Conservation (phyloP, 176 grass and related monocot genomes). For the Musa troglodytarum region DNA sequence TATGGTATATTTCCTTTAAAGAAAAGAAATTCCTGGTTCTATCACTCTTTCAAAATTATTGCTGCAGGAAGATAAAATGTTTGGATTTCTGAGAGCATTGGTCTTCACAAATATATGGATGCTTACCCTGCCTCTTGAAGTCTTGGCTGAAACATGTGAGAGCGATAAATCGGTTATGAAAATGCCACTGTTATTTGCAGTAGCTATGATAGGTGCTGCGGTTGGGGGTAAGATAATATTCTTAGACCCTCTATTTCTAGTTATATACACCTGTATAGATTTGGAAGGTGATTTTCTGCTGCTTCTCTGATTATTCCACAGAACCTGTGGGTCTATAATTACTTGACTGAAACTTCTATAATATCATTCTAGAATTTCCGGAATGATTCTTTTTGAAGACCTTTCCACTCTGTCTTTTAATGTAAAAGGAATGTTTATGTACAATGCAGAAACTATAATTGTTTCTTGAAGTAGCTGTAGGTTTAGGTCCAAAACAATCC, state of each 20-base stretch:
- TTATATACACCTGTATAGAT: not conserved
- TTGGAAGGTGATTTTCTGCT: not conserved
- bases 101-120: slow-evolving; percentile 33
- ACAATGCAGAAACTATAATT: no score
- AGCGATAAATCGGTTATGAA: slow-evolving; percentile 31
- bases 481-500: not conserved
- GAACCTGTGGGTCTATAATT: not conserved
- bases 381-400: no score
- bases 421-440: no score
- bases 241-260: not conserved
- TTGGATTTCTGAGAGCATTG: slow-evolving; percentile 25
- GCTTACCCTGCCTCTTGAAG: slow-evolving; percentile 36
- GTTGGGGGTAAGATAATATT: slow-evolving; percentile 12
- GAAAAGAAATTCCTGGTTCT: not conserved
- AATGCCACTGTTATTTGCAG: slow-evolving; percentile 56
- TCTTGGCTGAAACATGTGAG: slow-evolving; percentile 36
- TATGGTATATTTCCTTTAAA: no score
- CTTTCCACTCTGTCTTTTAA: no score
- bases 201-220: slow-evolving; percentile 28
- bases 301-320: not conserved
- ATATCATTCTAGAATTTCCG: no score
- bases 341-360: no score
- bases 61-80: slow-evolving; percentile 27
- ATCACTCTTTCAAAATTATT: not conserved
- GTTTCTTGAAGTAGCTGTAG: not conserved